Evolutionary conservation across 148 eudicot genomes (phyloP).

Genomic region (Suaeda aralocaspica): DNA sequence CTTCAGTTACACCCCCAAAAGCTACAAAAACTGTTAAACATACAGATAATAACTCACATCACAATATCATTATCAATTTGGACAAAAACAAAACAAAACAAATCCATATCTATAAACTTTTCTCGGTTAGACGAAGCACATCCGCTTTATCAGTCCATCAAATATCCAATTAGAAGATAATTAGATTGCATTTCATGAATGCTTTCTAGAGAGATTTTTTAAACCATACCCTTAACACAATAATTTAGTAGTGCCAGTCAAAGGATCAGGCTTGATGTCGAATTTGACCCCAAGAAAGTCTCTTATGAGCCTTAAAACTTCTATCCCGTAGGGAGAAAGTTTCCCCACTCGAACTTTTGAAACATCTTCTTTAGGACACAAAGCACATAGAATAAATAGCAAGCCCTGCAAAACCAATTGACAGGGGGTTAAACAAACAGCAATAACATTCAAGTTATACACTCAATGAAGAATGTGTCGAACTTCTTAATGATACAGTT

Average conservation of each 20-base stretch:
- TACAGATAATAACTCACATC: no score
- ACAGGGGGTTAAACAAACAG: background rate
- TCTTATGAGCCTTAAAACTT: constrained; percentile 61
- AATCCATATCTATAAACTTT: no score
- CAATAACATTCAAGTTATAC: no score
- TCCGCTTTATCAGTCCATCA: no score
- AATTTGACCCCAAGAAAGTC: constrained; percentile 77
- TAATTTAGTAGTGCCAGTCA: constrained; percentile 65
- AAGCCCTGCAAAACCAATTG: constrained; percentile 48
- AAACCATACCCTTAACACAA: constrained; percentile 84
- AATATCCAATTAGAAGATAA: no score
- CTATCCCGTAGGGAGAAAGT: constrained; percentile 75
- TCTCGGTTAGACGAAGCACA: no score
- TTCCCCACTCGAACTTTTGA: constrained; percentile 86
- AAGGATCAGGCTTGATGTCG: constrained; percentile 74
- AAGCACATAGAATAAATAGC: constrained; percentile 86
- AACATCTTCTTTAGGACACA: constrained; percentile 85
- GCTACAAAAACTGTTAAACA: no score
- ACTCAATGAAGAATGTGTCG: no score
- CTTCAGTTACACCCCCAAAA: no score
- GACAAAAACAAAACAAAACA: no score
- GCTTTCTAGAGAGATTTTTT: constrained; percentile 70
- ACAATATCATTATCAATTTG: no score
- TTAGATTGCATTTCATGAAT: constrained; percentile 36
- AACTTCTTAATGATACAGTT: no score